Evolutionary conservation across 805 yeast species (phyloP), one percentile per base, ranked within the genome.

Genomic region (Isabelozyma gotoi): DNA sequence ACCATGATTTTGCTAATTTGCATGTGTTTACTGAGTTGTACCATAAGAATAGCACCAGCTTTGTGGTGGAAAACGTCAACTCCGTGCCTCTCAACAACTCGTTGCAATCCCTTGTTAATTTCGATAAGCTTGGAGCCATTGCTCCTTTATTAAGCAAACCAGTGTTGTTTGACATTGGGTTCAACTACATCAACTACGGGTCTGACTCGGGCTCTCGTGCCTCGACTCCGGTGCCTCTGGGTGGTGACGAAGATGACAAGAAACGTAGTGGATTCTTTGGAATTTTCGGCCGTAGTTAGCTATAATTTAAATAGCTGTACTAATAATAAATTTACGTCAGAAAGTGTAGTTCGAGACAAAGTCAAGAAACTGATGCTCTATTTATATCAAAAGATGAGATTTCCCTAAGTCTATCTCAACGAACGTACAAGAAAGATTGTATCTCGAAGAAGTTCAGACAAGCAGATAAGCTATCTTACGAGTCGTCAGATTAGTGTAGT

Each of bases 101-200:
- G 6, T 47, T 55, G 38, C 40, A 47, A 15, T 44, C 53, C 17
- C 46, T 63, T 29, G 47, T 62, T 18, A 62, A 61, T 38, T 49
- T 68, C 8, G 56, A 49, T 16, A 35, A 42, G 16, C 33, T 47
- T 6, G 56, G 60, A 14, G 47, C 42, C 7, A 46, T 89, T 33
- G 69, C 67, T 49, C 86, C 95, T 1, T 80, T 87, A 1, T 76
- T 82, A 41, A 79, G 84, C 44, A 92, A 94, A 65, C 97, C 99
- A 0, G 96, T 90, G 7, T 77, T 91, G 56, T 94, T 89, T 56
- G 99, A 92, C 60, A 73, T 88, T 50, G 98, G 96, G 0, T 91
- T 74, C 71, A 91, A 90, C 60, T 90, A 87, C 57, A 77, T 91
- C 41, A 72, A 74, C 29, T 83, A 82, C 55, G 70, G 55, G 21